Evolutionary conservation across 2,329 filamentous ascomycete genomes (phyloP).

Genomic region (Chaetomium sp.): DNA sequence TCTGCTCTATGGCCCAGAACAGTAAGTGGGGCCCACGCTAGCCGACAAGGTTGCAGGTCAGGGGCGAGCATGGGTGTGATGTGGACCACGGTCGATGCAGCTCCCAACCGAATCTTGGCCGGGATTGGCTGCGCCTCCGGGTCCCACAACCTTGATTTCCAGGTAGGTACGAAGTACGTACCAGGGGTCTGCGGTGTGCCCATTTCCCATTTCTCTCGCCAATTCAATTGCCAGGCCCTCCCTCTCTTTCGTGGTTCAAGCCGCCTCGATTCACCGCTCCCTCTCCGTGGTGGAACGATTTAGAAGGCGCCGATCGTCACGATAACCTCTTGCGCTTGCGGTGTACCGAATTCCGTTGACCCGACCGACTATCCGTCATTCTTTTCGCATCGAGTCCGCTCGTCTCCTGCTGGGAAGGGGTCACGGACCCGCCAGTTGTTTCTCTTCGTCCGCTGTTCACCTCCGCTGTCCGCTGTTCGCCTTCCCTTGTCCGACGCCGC

Average conservation of each 20-base stretch:
- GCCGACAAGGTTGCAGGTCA: constrained; percentile 16
- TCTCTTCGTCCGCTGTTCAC: constrained; percentile 12
- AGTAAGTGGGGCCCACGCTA: constrained; percentile 26
- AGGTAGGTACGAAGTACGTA: constrained; percentile 25
- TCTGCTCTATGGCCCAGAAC: constrained; percentile 23
- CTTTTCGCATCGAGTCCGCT: constrained; percentile 16
- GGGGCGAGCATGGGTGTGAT: constrained; percentile 14
- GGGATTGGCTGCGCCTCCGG: constrained; percentile 23
- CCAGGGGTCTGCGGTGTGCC: constrained; percentile 14
- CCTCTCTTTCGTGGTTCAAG: constrained; percentile 14
- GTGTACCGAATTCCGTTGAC: constrained; percentile 5
- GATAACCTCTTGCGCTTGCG: constrained; percentile 6
- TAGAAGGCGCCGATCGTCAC: constrained; percentile 22
- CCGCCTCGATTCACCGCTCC: constrained; percentile 25
- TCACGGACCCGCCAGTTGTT: constrained; percentile 23
- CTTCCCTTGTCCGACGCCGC: not conserved
- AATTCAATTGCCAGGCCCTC: not conserved
- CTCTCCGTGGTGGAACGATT: constrained; percentile 11
- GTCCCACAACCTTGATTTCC: constrained; percentile 21
- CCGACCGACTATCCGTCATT: not conserved
- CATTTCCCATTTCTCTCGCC: constrained; percentile 27
- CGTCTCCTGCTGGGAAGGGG: constrained; percentile 33
- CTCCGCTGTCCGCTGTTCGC: constrained; percentile 1
- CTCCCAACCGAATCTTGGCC: constrained; percentile 14
- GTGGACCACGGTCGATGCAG: constrained; percentile 20